Conservation (phyloP, 2,329 filamentous ascomycete genomes). For the Podosphaera aphanis region DNA sequence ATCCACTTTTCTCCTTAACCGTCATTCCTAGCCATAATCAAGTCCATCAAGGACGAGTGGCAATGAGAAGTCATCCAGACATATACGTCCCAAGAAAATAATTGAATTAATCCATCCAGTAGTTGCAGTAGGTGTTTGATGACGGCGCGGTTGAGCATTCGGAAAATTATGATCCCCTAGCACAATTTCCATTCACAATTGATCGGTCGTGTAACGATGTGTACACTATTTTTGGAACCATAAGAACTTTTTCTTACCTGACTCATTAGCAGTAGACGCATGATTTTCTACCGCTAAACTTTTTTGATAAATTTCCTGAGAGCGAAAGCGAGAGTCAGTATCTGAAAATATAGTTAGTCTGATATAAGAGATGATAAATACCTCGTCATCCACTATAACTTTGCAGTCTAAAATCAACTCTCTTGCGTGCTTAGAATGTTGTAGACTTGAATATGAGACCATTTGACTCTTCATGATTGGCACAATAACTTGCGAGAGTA, state of each 20-base stretch:
- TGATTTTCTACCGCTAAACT: conserved; percentile 33
- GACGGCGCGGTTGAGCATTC: too few species aligned
- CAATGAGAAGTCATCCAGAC: too few species aligned
- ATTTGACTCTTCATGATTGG: conserved; percentile 83
- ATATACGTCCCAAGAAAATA: too few species aligned
- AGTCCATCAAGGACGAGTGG: too few species aligned
- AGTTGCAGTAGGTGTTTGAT: too few species aligned
- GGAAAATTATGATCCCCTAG: neutral
- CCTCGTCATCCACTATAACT: conserved; percentile 71
- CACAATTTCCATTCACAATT: neutral
- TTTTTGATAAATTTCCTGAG: conserved; percentile 38
- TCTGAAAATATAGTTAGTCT: too few species aligned
- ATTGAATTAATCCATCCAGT: too few species aligned
- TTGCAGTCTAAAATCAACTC: conserved; percentile 61
- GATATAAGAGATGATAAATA: conserved; percentile 25
- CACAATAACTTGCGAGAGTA: conserved; percentile 76
- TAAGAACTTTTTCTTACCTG: conserved; percentile 39
- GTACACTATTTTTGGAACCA: conserved; percentile 25
- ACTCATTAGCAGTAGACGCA: conserved; percentile 23
- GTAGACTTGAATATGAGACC: conserved; percentile 51
- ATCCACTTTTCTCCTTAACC: too few species aligned
- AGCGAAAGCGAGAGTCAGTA: too few species aligned
- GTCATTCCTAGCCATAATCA: too few species aligned
- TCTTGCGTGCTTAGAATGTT: conserved; percentile 43
- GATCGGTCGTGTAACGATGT: neutral